Conservation (phyloP, 2,329 filamentous ascomycete species). For the Colletotrichum paranaense region DNA sequence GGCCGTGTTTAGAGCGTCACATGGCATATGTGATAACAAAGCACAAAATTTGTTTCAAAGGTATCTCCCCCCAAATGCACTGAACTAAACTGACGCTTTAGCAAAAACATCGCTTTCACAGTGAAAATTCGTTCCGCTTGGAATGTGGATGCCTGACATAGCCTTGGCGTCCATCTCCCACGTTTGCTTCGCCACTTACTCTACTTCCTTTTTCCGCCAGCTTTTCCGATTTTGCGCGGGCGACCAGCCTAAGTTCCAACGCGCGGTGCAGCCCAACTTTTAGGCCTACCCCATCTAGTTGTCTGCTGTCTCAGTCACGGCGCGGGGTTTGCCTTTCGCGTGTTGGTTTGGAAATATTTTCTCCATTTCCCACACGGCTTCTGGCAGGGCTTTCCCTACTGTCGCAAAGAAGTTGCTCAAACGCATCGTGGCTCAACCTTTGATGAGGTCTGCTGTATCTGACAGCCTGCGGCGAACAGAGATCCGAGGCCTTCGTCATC, state of each 20-base stretch:
- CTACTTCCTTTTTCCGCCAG: background rate
- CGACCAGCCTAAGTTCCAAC: background rate
- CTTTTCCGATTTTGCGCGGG: background rate
- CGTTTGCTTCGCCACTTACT: background rate
- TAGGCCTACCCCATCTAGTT: background rate
- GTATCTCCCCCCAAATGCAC: background rate
- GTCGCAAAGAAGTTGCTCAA: background rate
- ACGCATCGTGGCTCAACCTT: background rate
- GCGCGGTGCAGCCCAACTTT: background rate
- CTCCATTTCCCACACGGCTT: background rate
- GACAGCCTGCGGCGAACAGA: background rate
- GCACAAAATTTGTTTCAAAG: background rate
- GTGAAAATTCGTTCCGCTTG: background rate
- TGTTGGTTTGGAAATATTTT: background rate
- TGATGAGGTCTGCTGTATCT: background rate
- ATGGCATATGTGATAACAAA: background rate
- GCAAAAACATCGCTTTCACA: background rate
- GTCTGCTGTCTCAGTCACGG: background rate
- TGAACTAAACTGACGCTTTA: background rate
- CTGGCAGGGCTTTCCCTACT: background rate
- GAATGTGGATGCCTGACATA: background rate
- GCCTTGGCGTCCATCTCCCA: background rate
- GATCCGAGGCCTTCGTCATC: background rate
- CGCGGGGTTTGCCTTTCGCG: background rate
- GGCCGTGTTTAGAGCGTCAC: background rate